A percentile compares a stretch with the other conserved stretches of the same genome.
Evolutionary conservation across 345 rosid genomes (phyloP).

Genomic region (Rhodamnia argentea): DNA sequence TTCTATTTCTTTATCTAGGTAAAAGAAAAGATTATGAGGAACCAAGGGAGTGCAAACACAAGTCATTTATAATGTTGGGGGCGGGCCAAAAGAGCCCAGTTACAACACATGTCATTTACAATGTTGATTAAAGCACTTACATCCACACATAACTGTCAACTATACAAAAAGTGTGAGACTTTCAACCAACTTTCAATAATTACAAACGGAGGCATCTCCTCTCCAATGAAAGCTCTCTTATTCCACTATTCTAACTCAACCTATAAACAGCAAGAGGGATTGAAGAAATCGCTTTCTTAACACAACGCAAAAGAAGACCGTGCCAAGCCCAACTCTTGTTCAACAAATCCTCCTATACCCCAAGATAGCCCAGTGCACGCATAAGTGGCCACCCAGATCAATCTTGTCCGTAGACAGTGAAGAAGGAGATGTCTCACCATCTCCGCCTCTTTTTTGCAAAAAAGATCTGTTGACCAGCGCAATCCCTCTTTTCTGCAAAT

Average conservation of each 20-base stretch:
- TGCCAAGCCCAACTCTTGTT: no score
- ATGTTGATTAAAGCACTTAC: background rate
- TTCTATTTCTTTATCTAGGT: background rate
- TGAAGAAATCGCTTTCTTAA: no score
- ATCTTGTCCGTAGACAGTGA: background rate
- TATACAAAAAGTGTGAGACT: no score
- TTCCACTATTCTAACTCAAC: background rate
- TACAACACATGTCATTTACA: background rate
- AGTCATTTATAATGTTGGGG: background rate
- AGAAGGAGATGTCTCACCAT: background rate
- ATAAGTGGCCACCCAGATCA: no score
- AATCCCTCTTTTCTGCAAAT: background rate
- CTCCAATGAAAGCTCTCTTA: background rate
- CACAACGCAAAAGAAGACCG: no score
- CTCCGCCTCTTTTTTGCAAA: background rate
- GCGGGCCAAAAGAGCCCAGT: background rate
- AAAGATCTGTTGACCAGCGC: background rate
- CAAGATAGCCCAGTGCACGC: no score
- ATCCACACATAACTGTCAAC: background rate
- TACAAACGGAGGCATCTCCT: background rate
- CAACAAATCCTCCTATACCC: no score
- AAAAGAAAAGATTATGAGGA: background rate
- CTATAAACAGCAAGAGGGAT: no score
- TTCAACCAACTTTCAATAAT: background rate
- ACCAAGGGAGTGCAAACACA: background rate